Conservation (phyloP, 257 asterid species). For the Asclepias syriaca region DNA sequence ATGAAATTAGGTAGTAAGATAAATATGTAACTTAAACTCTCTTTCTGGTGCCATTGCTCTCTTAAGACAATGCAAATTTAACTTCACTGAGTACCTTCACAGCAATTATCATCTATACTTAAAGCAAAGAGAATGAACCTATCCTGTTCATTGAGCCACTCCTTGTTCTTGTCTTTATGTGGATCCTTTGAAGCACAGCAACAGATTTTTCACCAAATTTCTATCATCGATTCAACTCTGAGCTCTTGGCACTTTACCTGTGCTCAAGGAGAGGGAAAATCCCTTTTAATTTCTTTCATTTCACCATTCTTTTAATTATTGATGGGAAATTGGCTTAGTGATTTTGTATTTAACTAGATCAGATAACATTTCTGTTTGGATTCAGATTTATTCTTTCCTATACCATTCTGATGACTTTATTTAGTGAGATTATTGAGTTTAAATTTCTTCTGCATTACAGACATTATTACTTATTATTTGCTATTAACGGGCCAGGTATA, state of each 20-base stretch:
- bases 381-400: not conserved
- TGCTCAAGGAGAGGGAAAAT: not conserved
- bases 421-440: not conserved
- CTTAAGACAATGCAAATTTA: not conserved
- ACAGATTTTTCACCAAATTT: not conserved
- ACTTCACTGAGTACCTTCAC: not conserved
- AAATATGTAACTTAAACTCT: not conserved
- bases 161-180: not conserved
- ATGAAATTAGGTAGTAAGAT: not conserved
- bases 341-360: slow-evolving; percentile 2
- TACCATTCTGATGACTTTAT: slow-evolving; percentile 1
- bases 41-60: not conserved
- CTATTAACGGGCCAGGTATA: not conserved
- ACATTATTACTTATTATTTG: not conserved
- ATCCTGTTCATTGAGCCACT: not conserved
- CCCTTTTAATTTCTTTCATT: not conserved
- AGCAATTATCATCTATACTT: not conserved
- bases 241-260: not conserved
- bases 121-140: not conserved
- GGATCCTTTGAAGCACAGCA: not conserved
- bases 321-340: not conserved
- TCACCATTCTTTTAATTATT: not conserved
- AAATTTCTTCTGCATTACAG: not conserved
- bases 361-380: not conserved
- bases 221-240: not conserved